Base-by-base conservation (phyloP, 2,329 filamentous ascomycete species). In the Sporothrix globosa region DNA sequence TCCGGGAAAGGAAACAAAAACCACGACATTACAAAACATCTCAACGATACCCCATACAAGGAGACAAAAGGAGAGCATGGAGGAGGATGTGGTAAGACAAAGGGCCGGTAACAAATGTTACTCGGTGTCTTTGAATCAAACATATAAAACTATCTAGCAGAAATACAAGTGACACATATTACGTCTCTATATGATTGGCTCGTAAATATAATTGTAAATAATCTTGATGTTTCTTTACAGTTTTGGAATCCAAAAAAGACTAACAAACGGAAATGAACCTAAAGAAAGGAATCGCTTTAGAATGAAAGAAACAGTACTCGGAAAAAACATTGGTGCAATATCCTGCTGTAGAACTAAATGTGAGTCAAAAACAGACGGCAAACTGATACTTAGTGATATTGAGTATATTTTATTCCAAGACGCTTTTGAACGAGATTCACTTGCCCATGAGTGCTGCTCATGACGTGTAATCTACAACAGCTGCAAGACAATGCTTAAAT, bases 41-140 rank as follows among this genome's bases (percentile, higher is more conserved):
- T 79, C 78, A 79, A 79, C 78, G 78, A 79, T 79, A 79, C 78
- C 78, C 78, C 73, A 72, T 73, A 71, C 67, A 70, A 71, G 74
- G 71, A 71, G 66, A 71, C 58, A 17, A 69, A 66, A 10, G 63
- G 34, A 63, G 34, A 19, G 27, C 53, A 4, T 21, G 52, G 66
- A 52, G n/a, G 17, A 34, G 61, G 61, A 34, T n/a, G 5, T 54
- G 41, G n/a, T 24, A 60, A 24, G 27, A 24, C 54, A 19, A n/a
- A 14, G 39, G 30, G 2, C 13, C 13, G 4, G 58, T 17, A 27
- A 46, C 39, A 27, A 10, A 27, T 27, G 39, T 46, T 63, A 21
- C 21, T 10, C 30, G 13, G 11, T n/a, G 58, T 24, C 39, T 27
- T 27, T 24, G 1, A 41, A 61, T 24, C 7, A 24, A 46, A 44